A percentile compares a stretch with the other conserved stretches of the same genome.
Evolutionary conservation across 441 rosid species (phyloP).

Genomic region (Populus hybrid): DNA sequence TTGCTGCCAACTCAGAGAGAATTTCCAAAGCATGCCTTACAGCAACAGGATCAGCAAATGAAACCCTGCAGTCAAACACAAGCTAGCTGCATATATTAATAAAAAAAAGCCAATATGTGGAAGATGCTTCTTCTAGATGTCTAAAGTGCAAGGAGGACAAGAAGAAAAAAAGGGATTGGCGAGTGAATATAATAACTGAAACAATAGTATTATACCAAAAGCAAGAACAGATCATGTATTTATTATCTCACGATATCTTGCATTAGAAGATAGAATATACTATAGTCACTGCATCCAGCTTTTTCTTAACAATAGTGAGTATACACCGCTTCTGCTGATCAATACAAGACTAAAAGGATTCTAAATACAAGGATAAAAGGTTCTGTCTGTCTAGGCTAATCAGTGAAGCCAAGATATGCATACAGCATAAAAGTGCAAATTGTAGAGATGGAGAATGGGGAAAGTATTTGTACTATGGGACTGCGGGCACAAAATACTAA

Average conservation of each 20-base stretch:
- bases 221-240: not conserved
- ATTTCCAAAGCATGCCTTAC: conserved; percentile 98
- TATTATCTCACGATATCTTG: not conserved
- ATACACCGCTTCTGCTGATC: not conserved
- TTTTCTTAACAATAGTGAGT: not conserved
- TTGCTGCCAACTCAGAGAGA: conserved; percentile 75
- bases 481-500: not conserved
- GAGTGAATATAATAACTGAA: not conserved
- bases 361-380: not conserved
- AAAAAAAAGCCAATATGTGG: not conserved
- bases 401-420: not conserved
- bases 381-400: not conserved
- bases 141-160: not conserved
- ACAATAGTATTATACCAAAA: not conserved
- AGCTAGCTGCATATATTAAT: conserved; percentile 1
- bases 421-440: not conserved
- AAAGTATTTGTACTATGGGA: not conserved
- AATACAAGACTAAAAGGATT: not conserved
- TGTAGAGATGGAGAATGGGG: not conserved
- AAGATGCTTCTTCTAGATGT: not conserved
- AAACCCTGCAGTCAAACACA: conserved; percentile 50
- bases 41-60: conserved; percentile 96
- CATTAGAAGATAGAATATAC: not conserved
- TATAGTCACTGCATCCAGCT: not conserved
- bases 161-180: not conserved